Base-by-base conservation (phyloP, 495 filamentous ascomycete species). In the Darksidea phi region DNA sequence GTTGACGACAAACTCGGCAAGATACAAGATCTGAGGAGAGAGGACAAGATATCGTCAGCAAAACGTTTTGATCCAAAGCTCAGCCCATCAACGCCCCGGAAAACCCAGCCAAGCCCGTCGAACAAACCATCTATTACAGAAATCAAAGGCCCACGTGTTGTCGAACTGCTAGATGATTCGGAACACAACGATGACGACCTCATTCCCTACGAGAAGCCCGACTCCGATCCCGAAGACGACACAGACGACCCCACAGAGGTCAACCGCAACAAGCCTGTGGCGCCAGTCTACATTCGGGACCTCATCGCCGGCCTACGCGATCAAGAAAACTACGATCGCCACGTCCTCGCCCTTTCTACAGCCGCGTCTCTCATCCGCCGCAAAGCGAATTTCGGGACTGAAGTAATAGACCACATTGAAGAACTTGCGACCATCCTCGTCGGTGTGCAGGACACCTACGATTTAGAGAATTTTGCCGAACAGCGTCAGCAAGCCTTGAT, bases 271-370 rank as follows among this genome's bases (percentile, higher is more conserved):
- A 96, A 91, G 63, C 87, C 88, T 38, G 87, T 82, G 43, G 83
- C 92, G 11, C 95, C 92, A 24, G 91, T 97, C 79, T 98, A 98
- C 61, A 88, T 97, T 64, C 86, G 91, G 48, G 90, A 97, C 65
- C 78, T 99, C 38, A 84, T 97, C 45, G 70, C 75, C 25, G 89
- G 84, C 70, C 81, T 99, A 1, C 80, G 87, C 51, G 88, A 96
- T 60, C 83, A 83, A 2, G 91, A 96, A 41, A 87, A 86, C 65
- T 88, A 90, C 56, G 93, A 97, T 68, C 83, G 84, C 20, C 87
- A 95, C 70, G 85, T 87, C 46, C 79, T 97, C 6, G 90, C 88
- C 41, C 77, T 99, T 24, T 76, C 77, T 18, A 88, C 87, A 2
- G 90, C 90, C 0, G 85, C 91, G 6, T 75, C 79, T 0, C 78